These are phyloP conservation scores for Dryas drummondii DNA, from an alignment of 306 rosid species.

Conservation along the genomic window DNA sequence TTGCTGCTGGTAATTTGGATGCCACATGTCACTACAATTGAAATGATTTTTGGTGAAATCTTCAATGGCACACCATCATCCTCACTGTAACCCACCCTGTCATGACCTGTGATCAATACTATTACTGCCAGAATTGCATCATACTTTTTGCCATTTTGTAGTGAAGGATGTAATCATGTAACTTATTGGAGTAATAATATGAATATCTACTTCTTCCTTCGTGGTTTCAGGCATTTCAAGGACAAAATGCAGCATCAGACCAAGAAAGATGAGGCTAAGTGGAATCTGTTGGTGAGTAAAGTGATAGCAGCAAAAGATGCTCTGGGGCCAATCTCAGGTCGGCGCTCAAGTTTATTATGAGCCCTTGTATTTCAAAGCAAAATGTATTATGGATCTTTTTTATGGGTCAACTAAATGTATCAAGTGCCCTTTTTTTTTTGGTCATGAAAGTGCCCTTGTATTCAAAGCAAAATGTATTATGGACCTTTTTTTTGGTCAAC, in stretches of 20 bases:
- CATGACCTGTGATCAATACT: not conserved
- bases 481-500: not conserved
- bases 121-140: not conserved
- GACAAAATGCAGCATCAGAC: slow-evolving; percentile 41
- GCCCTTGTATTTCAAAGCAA: not conserved
- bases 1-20: not conserved
- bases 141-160: not conserved
- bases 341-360: slow-evolving; percentile 21
- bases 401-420: not conserved
- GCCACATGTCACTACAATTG: not conserved
- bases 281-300: slow-evolving; percentile 50
- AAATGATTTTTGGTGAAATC: not conserved
- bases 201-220: not conserved
- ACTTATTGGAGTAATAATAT: not conserved
- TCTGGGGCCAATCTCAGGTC: slow-evolving; percentile 16
- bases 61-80: not conserved
- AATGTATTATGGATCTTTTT: not conserved
- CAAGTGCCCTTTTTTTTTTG: not conserved
- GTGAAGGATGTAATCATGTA: not conserved
- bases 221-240: slow-evolving; percentile 41
- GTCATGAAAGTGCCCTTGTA: not conserved
- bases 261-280: slow-evolving; percentile 43
- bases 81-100: too few relatives aligned
- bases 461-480: not conserved
- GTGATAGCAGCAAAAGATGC: slow-evolving; percentile 34